Evolutionary conservation across 2,329 filamentous ascomycete species (phyloP).

Genomic region (Thielaviopsis punctulata): DNA sequence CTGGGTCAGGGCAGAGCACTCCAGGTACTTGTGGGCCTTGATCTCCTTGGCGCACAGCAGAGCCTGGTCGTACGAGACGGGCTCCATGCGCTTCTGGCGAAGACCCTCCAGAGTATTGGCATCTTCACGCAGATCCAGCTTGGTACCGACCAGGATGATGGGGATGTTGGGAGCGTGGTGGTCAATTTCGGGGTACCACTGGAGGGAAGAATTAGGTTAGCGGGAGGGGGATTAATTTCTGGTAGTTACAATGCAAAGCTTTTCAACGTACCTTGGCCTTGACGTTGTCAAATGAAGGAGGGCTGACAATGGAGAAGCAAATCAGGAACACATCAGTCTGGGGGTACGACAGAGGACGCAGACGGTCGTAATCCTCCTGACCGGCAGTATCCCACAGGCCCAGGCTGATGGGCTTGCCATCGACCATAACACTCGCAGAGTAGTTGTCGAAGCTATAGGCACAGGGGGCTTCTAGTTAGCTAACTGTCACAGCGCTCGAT

Average conservation of each 20-base stretch:
- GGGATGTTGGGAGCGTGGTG: conserved; percentile 98
- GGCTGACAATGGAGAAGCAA: conserved; percentile 97
- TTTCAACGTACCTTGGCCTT: conserved; percentile 70
- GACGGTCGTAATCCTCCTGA: conserved; percentile 94
- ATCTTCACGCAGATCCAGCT: conserved; percentile 89
- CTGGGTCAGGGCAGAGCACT: conserved; percentile 96
- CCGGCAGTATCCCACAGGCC: conserved; percentile 97
- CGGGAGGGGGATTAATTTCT: background rate
- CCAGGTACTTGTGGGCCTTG: conserved; percentile 91
- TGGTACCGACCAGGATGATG: conserved; percentile 86
- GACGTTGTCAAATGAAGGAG: conserved; percentile 94
- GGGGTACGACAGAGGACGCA: conserved; percentile 89
- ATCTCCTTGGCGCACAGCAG: conserved; percentile 77
- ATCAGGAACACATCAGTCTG: conserved; percentile 97
- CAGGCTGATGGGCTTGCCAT: conserved; percentile 91
- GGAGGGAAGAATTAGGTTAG: background rate
- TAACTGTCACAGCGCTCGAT: background rate
- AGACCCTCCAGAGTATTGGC: conserved; percentile 92
- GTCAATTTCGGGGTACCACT: conserved; percentile 97
- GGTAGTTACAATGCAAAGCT: background rate
- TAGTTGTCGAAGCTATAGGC: conserved; percentile 82
- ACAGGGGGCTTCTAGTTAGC: conserved; percentile 10
- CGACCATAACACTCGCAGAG: conserved; percentile 96
- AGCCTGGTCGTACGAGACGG: conserved; percentile 83
- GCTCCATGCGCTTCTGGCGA: conserved; percentile 83